These are phyloP conservation scores for Talaromyces sp. DNA, from an alignment of 2,329 filamentous ascomycete genomes.

Conservation along the genomic window DNA sequence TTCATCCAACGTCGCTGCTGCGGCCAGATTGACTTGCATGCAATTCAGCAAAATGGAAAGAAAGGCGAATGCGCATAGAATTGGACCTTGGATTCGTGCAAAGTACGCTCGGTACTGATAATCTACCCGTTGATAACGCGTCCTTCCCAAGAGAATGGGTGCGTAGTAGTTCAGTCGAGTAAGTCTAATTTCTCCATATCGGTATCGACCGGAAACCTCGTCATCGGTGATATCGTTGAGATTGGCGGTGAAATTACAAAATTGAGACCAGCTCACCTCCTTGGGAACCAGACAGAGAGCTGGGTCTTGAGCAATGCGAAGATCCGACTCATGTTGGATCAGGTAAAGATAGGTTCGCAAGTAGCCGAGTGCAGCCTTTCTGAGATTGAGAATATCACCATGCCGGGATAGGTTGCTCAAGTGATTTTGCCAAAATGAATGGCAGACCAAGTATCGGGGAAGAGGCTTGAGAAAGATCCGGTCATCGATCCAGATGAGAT, in stretches of 20 bases:
- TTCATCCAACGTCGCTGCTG: not conserved
- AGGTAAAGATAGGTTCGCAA: slow-evolving; percentile 14
- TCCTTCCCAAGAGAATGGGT: slow-evolving; percentile 8
- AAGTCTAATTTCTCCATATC: slow-evolving; percentile 25
- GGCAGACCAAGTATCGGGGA: slow-evolving; percentile 20
- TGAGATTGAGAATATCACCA: not conserved
- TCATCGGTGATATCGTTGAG: slow-evolving; percentile 16
- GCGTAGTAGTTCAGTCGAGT: slow-evolving; percentile 26
- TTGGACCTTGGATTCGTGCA: slow-evolving; percentile 9
- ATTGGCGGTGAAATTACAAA: slow-evolving; percentile 11
- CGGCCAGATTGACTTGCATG: slow-evolving; percentile 10
- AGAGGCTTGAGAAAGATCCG: slow-evolving; percentile 41
- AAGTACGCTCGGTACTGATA: slow-evolving; percentile 12
- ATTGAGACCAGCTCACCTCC: slow-evolving; percentile 16
- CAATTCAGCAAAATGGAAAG: slow-evolving; percentile 10
- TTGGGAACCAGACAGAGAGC: slow-evolving; percentile 18
- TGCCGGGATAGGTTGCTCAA: not conserved
- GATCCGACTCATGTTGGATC: slow-evolving; percentile 14
- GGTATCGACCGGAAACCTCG: slow-evolving; percentile 23
- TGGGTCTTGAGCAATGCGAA: slow-evolving; percentile 21
- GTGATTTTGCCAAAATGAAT: slow-evolving; percentile 14
- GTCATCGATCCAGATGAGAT: slow-evolving; percentile 33
- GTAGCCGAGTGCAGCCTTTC: slow-evolving; percentile 11
- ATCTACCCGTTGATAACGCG: slow-evolving; percentile 7
- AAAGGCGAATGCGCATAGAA: slow-evolving; percentile 10